Conservation (phyloP, 2,329 filamentous ascomycete genomes). For the Pseudogymnoascus sp. region DNA sequence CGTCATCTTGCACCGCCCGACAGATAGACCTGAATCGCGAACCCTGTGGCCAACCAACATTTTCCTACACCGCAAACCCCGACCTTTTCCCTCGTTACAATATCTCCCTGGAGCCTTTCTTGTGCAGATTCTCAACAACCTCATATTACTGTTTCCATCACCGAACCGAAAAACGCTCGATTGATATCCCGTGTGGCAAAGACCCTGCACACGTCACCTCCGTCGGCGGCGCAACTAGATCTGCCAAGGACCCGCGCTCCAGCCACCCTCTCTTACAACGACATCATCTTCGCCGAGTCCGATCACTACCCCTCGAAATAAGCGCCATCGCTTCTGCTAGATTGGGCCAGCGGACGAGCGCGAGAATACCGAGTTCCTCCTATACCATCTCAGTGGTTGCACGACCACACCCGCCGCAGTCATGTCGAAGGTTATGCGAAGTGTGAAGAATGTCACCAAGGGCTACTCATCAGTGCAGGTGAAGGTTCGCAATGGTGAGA, state of each 20-base stretch:
- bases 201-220: constrained; percentile 4
- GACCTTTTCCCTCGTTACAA: constrained; percentile 3
- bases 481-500: constrained; percentile 91
- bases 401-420: constrained; percentile 23
- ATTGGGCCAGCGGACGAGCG: neutral
- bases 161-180: neutral
- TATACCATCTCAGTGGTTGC: neutral
- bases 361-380: constrained; percentile 3
- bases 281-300: constrained; percentile 5
- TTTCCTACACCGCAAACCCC: neutral
- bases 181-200: constrained; percentile 1
- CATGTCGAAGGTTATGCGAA: constrained; percentile 97
- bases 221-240: constrained; percentile 8
- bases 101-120: neutral
- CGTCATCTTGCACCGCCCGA: constrained; percentile 6
- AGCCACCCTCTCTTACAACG: constrained; percentile 5
- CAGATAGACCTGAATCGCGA: constrained; percentile 4
- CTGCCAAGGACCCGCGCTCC: constrained; percentile 4
- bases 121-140: neutral
- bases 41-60: neutral
- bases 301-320: neutral
- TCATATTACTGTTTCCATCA: neutral
- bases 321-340: constrained; percentile 3
- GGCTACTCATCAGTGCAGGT: constrained; percentile 94
- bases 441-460: constrained; percentile 99